Evolutionary conservation across 306 rosid genomes (phyloP).

Genomic region (Prunus kanzakura): DNA sequence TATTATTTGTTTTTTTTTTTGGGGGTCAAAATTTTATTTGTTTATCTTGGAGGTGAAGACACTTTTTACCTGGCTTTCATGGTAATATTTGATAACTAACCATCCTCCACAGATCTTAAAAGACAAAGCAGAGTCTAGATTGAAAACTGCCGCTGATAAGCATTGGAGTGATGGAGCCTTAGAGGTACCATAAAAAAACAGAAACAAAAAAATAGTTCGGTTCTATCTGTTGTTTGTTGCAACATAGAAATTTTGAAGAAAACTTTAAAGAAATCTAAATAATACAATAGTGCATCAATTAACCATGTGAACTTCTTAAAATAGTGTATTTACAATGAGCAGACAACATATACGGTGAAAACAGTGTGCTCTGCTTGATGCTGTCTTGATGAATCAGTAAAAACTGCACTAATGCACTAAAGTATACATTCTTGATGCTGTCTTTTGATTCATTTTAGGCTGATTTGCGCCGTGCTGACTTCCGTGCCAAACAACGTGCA

Average conservation of each 20-base stretch:
- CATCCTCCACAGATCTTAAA: constrained; percentile 55
- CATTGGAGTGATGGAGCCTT: constrained; percentile 99
- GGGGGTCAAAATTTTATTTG: neutral
- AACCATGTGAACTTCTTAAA: neutral
- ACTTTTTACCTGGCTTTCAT: constrained; percentile 9
- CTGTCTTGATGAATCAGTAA: no score
- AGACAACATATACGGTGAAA: neutral
- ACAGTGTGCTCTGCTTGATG: neutral
- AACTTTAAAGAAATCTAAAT: neutral
- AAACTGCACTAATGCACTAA: neutral
- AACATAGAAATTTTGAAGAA: neutral
- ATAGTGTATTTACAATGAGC: neutral
- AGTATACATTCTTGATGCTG: constrained; percentile 18
- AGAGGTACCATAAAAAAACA: constrained; percentile 50
- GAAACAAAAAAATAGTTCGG: neutral
- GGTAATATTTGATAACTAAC: constrained; percentile 5
- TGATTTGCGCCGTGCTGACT: constrained; percentile 87
- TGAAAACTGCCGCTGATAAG: constrained; percentile 86
- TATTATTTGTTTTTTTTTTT: neutral
- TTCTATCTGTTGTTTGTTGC: constrained; percentile 13
- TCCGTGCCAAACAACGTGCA: constrained; percentile 89
- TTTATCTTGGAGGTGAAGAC: constrained; percentile 19
- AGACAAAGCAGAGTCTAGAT: constrained; percentile 70
- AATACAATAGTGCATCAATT: neutral
- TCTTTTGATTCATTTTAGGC: constrained; percentile 52